Evolutionary conservation across 257 asterid species (phyloP), one percentile per base, ranked within the genome.

Genomic region (Primulina eburnea): DNA sequence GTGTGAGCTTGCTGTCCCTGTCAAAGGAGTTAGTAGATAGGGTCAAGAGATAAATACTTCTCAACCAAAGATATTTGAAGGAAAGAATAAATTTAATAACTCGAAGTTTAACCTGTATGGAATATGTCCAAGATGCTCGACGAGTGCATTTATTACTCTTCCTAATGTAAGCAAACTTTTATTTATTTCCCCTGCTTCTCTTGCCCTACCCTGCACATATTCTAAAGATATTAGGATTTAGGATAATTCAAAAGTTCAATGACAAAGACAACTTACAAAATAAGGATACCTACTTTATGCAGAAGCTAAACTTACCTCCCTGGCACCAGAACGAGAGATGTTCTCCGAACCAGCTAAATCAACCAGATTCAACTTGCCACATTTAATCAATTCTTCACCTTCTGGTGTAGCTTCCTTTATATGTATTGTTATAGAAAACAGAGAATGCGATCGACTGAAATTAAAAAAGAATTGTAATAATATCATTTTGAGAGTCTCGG

Each of bases 301-400:
- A 24, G n/a, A 30, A 69, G 67, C 11, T 6, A 14, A 8, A 55
- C 47, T 57, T 82, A 89, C 97, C 97, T 91, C 97, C 72, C 93
- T 83, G 30, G 97, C 97, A 62, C 97, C 97, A 77, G 97, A 91
- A 59, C 96, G 89, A 30, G 96, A 91, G 58, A 91, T 89, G 76
- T 91, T 91, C 70, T 91, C 97, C 2, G 97, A 91, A 78, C 97
- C 97, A 72, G 95, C 97, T 78, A 91, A 82, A 75, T 91, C 97
- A 47, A 91, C 97, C 82, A 89, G 78, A 77, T 91, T 91, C 69
- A 91, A 82, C 86, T 91, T 91, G 70, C 97, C 97, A 66, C 96
- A 86, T 79, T 91, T 91, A 65, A 91, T 87, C 33, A 91, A 85
- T 66, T 91, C 97, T 84, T 91, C 97, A 4, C 96, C 97, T 78